A percentile compares a stretch with the other conserved stretches of the same genome.
Evolutionary conservation across 495 filamentous ascomycete species (phyloP).

Genomic region (Pyrenula massariospora): DNA sequence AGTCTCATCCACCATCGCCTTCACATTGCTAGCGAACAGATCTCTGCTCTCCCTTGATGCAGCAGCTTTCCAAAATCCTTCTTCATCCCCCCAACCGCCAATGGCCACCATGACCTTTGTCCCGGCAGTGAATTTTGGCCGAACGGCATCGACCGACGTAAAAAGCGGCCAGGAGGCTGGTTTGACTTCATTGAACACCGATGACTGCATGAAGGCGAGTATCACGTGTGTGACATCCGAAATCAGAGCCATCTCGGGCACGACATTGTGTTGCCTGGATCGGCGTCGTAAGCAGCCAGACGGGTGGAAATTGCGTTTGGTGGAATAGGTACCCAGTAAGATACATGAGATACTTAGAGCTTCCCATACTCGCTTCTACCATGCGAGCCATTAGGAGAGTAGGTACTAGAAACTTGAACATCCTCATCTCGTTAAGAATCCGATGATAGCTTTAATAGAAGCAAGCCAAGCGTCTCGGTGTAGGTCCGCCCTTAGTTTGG

Average conservation of each 20-base stretch:
- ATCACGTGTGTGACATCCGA: conserved; percentile 49
- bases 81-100: conserved; percentile 62
- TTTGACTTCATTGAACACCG: conserved; percentile 43
- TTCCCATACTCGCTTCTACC: not conserved
- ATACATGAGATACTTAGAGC: conserved; percentile 42
- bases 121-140: conserved; percentile 42
- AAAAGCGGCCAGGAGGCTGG: conserved; percentile 40
- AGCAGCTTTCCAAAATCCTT: conserved; percentile 48
- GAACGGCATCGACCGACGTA: conserved; percentile 41
- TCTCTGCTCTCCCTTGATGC: conserved; percentile 36
- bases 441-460: not conserved
- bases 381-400: not conserved
- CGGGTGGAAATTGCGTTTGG: not conserved
- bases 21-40: conserved; percentile 53
- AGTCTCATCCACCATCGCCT: conserved; percentile 45
- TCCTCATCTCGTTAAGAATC: not conserved
- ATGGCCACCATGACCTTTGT: conserved; percentile 64
- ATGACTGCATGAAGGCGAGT: conserved; percentile 54
- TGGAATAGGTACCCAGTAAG: conserved; percentile 35
- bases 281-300: not conserved
- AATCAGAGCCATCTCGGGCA: conserved; percentile 33
- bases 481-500: not conserved
- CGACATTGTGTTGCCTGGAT: conserved; percentile 37
- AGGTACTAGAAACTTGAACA: not conserved
- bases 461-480: not conserved